Evolutionary conservation across 805 yeast genomes (phyloP), one percentile per base, ranked within the genome.

Genomic region (Saccharomycopsis synnaedendra): DNA sequence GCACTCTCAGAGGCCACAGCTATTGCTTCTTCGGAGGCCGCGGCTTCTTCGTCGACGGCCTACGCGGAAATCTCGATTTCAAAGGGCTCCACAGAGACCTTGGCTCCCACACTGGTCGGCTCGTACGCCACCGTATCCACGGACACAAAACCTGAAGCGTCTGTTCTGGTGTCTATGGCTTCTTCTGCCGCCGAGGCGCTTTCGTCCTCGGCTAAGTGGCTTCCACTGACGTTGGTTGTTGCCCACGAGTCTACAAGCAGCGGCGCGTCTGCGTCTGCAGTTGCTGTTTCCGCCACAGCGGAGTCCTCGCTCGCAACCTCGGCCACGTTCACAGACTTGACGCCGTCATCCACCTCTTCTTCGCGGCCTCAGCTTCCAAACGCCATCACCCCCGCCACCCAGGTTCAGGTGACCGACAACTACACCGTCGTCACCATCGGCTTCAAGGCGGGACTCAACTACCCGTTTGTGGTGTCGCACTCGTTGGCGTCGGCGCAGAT

Each of bases 401-500:
- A 49, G 32, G 42, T 45, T 10, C 32, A 41, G n/a, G 52, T 49
- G 9, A 49, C 50, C 19, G 50, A 49, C 30, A 76, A 74, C 47
- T 75, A 76, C 58, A 68, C 71, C 43, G 63, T 80, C 49, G 76
- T 87, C 45, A 79, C 82, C 42, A 67, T 88, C 59, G 95, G 95
- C 3, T 90, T 90, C 70, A 78, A 80, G 58, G 65, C 78, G 49
- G 76, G 81, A 3, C 75, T 88, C 64, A 88, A 87, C 64, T 90
- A 89, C 64, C 85, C 85, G 42, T 86, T 85, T 61, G 85, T 86
- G 50, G 94, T 82, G 40, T 65, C 71, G 49, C 76, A 81, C 61
- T 73, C 90, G 0, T 64, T 82, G 45, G 72, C 93, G 3, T 82
- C 87, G 6, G 90, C 95, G 3, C 94, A 85, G 64, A 82, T 86